Percentiles rank a stretch among this genome's conserved stretches.
Conservation (phyloP, 2,329 filamentous ascomycete species). For the Colletotrichum sidae region DNA sequence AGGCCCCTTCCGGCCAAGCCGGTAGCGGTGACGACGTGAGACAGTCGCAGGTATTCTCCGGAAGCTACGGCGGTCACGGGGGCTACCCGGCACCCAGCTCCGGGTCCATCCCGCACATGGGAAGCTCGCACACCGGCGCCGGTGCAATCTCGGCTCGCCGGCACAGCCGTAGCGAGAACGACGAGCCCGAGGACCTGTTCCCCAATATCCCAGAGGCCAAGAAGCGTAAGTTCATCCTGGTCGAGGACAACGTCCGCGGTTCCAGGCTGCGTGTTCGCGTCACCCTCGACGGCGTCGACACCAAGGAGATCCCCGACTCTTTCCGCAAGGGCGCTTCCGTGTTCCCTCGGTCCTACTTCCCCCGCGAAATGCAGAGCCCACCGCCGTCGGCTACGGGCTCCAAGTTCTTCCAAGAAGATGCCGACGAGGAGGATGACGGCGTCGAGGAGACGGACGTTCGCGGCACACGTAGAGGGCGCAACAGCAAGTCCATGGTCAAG, state of each 20-base stretch:
- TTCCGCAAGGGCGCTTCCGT: conserved; percentile 92
- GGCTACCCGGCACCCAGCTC: conserved; percentile 65
- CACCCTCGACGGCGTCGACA: conserved; percentile 92
- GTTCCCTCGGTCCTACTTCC: conserved; percentile 91
- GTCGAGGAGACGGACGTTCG: conserved; percentile 64
- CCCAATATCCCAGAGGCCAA: conserved; percentile 90
- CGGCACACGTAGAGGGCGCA: conserved; percentile 48
- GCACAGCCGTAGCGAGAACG: conserved; percentile 59
- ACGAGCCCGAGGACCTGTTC: conserved; percentile 79
- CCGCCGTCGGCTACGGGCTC: conserved; percentile 80
- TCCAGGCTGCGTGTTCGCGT: conserved; percentile 89
- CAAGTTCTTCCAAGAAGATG: conserved; percentile 78
- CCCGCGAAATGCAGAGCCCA: conserved; percentile 90
- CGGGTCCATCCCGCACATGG: conserved; percentile 74
- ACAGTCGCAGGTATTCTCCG: conserved; percentile 79
- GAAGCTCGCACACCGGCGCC: conserved; percentile 45
- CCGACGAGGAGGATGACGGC: conserved; percentile 68
- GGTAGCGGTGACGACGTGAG: conserved; percentile 73
- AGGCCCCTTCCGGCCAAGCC: conserved; percentile 66
- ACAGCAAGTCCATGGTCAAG: conserved; percentile 61
- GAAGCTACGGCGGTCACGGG: conserved; percentile 71
- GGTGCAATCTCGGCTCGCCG: conserved; percentile 51
- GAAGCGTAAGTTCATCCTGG: conserved; percentile 95
- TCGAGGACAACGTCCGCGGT: conserved; percentile 87
- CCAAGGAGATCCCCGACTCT: conserved; percentile 94